These are phyloP conservation scores for Neofusicoccum umdonicola DNA, from an alignment of 2,329 filamentous ascomycete genomes.

Conservation along the genomic window DNA sequence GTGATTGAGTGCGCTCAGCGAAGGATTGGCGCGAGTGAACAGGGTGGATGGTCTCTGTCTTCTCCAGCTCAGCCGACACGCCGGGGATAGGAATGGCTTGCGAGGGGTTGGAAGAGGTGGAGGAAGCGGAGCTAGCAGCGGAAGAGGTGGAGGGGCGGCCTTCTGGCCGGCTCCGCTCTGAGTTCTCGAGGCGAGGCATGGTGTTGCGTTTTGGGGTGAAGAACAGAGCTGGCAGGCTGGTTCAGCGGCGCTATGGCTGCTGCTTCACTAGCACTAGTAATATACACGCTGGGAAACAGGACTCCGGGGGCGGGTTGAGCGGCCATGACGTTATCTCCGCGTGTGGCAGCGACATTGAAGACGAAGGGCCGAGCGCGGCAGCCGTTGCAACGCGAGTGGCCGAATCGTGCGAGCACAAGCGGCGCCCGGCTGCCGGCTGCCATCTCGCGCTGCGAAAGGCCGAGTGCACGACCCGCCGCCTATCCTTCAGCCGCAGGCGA, in stretches of 20 bases:
- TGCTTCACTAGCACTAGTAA: not conserved
- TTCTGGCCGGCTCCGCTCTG: not conserved
- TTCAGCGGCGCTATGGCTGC: not conserved
- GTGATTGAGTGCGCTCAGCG: constrained; percentile 3
- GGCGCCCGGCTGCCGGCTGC: too few species aligned
- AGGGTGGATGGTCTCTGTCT: constrained; percentile 1
- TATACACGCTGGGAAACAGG: not conserved
- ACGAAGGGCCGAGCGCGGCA: too few species aligned
- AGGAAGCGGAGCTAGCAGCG: not conserved
- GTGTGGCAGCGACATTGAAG: not conserved
- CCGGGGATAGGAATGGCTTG: constrained; percentile 1
- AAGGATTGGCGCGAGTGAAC: not conserved
- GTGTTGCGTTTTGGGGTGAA: not conserved
- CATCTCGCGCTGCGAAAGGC: not conserved
- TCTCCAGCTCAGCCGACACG: constrained; percentile 12
- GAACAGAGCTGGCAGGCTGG: too few species aligned
- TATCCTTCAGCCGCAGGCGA: not conserved
- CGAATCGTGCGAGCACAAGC: too few species aligned
- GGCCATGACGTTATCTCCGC: constrained; percentile 4
- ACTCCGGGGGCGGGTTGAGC: not conserved
- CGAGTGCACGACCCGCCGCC: not conserved
- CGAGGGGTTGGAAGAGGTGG: not conserved
- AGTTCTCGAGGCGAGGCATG: not conserved
- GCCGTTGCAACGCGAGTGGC: too few species aligned
- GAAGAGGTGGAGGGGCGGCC: not conserved